A percentile compares a stretch with the other conserved stretches of the same genome.
Evolutionary conservation across 1,139 yeast species (phyloP).

Genomic region (Diutina rugosa): DNA sequence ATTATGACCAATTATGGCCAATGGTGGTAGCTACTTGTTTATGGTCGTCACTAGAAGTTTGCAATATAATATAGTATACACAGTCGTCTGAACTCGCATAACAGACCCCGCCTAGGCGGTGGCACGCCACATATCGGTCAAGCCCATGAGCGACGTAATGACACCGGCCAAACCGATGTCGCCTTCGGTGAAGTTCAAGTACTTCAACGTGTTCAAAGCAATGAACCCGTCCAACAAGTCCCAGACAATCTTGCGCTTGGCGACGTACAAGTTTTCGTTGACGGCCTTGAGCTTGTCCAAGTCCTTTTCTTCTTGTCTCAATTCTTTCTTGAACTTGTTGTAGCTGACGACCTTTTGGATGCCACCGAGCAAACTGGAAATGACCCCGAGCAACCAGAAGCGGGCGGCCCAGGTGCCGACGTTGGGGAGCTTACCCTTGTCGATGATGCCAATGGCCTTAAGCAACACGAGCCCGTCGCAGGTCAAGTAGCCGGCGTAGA

Average conservation of each 20-base stretch:
- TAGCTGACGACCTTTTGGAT: not conserved
- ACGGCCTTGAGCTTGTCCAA: slow-evolving; percentile 13
- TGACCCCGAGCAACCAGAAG: slow-evolving; percentile 70
- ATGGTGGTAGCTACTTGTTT: not conserved
- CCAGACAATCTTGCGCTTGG: slow-evolving; percentile 63
- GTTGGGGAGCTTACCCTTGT: slow-evolving; percentile 20
- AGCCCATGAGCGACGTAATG: slow-evolving; percentile 67
- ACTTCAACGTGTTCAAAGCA: slow-evolving; percentile 57
- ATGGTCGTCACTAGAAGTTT: not conserved
- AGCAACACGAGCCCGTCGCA: slow-evolving; percentile 67
- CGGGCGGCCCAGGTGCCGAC: slow-evolving; percentile 36
- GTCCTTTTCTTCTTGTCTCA: slow-evolving; percentile 14
- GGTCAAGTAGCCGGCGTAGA: slow-evolving; percentile 62
- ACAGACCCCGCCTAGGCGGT: slow-evolving; percentile 6
- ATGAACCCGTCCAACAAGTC: slow-evolving; percentile 66
- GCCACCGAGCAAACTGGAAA: slow-evolving; percentile 16
- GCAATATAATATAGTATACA: not conserved
- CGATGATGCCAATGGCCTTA: slow-evolving; percentile 35
- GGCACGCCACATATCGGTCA: slow-evolving; percentile 56
- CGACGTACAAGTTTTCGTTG: slow-evolving; percentile 22
- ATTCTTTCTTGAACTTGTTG: not conserved
- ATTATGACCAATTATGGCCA: too few species aligned
- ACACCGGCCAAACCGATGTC: slow-evolving; percentile 78
- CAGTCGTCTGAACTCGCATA: not conserved
- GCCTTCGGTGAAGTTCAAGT: slow-evolving; percentile 62